These are phyloP conservation scores for Paecilomyces dactylethromorphus DNA, from an alignment of 2,329 filamentous ascomycete genomes.

Conservation along the genomic window DNA sequence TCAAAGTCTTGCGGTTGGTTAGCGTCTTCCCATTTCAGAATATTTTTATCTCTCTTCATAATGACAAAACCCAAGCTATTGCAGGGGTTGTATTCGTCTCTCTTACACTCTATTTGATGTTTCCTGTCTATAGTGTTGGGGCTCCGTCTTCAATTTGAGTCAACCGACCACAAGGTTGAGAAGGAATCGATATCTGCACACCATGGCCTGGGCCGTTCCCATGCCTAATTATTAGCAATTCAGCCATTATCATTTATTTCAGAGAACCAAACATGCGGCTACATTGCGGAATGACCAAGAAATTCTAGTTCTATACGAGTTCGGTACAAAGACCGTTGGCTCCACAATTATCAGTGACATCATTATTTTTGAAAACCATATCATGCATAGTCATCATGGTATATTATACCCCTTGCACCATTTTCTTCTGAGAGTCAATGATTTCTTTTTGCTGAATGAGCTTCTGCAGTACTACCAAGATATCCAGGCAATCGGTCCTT, in stretches of 20 bases:
- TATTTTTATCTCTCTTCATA: not conserved
- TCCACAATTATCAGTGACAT: not conserved
- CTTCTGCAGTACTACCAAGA: slow-evolving; percentile 38
- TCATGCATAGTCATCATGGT: not conserved
- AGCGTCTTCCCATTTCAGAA: not conserved
- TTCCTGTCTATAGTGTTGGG: not conserved
- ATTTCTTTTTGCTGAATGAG: not conserved
- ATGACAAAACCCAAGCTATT: not conserved
- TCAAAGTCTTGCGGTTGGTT: not conserved
- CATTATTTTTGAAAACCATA: not conserved
- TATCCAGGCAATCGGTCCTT: slow-evolving; percentile 39
- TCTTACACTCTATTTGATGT: not conserved
- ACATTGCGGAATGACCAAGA: not conserved
- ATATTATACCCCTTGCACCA: not conserved
- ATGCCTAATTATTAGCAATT: not conserved
- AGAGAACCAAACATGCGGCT: not conserved
- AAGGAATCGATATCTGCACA: not conserved
- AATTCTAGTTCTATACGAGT: not conserved
- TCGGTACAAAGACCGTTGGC: not conserved
- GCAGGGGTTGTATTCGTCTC: not conserved
- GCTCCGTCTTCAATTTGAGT: not conserved
- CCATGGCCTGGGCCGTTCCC: not conserved
- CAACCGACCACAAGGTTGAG: not conserved
- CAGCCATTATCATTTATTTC: not conserved
- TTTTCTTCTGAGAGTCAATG: not conserved